Base-by-base conservation (phyloP, 805 yeast genomes). In the Phaffomyces antillensis region DNA sequence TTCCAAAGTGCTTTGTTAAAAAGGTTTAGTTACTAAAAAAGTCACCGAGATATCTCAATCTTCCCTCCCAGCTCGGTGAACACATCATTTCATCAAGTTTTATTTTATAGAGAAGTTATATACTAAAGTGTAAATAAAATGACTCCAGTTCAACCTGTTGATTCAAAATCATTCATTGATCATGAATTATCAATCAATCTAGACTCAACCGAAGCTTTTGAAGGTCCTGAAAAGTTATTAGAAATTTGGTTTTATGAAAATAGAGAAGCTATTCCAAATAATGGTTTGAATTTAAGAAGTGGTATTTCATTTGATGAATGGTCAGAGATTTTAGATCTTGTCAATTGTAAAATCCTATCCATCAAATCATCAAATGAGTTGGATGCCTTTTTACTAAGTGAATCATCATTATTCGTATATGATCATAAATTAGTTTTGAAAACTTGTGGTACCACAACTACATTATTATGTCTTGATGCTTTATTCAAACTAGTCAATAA, bases 371-470 rank as follows among this genome's bases (percentile, higher is more conserved):
- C 88, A 4, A 56, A 66, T 10, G 69, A 67, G 31, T 64, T 89
- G 67, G 95, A 89, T 60, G 89, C 96, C 5, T 91, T 86, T 58
- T 73, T 91, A 47, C 73, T 91, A 49, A 81, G 91, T 46, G 99
- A 91, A 66, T 84, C 95, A 39, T 86, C 96, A 16, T 67, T 93
- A 58, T 90, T 91, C 65, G 95, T 93, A 25, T 91, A 82, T 61
- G 81, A 86, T 17, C 90, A 89, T 65, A 88, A 86, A 62, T 56
- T 93, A 50, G 80, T 91, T 41, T 72, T 91, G 59, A 91, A 91
- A 64, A 91, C 99, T 6, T 91, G 99, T 63, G 99, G 99, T 8
- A 90, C 97, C 5, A 91, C 98, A 1, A 88, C 96, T 1, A 83
- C 96, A 1, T 72, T 91, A 46, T 76, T 79, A 23, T 91, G 96